Evolutionary conservation across 495 filamentous ascomycete species (phyloP), one percentile per base, ranked within the genome.

Genomic region (Neohortaea acidophila): DNA sequence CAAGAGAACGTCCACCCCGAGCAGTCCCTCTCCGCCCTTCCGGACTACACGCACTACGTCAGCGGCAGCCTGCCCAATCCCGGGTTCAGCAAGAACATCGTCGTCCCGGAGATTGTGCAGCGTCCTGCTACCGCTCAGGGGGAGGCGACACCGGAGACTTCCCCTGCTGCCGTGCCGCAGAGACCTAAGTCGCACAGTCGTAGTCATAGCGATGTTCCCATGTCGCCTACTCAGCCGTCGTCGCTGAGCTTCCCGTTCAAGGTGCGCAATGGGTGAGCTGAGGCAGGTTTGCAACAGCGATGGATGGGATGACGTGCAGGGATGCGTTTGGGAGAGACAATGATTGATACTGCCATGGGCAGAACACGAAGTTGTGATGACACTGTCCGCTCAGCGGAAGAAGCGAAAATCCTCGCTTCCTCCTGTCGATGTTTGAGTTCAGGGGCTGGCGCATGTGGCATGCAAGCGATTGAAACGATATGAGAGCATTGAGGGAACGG

Each of bases 121-220:
- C 31, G 38, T 1, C 44, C 38, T n/a, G 5, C 27, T 14, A 41
- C 44, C 5, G 33, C 44, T 3, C n/a, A n/a, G n/a, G 44, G 33
- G 13, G 26, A 41, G 2, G 26, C 31, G 19, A 21, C 5, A 2
- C 2, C 11, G 3, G 14, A 13, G 12, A 23, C 12, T 12, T 23
- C 14, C 33, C 5, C 8, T 21, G 7, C 33, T 10, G 33, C 14
- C 6, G 14, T 19, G 4, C 11, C 22, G 14, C 36, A 23, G 15
- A 32, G 32, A 6, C 15, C n/a, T 11, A 27, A 17, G 34, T 8
- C 38, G 2, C 45, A 48, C 39, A 27, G 33, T 11, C 45, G 45
- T 12, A 48, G 45, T 30, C 24, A 35, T 15, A 48, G 45, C 45
- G 45, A 48, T 12, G 31, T 41, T 3, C 21, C 19, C 9, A 39